These are phyloP conservation scores for Eremothecium cymbalariae DNA, from an alignment of 1,139 yeast genomes.

Conservation along the genomic window DNA sequence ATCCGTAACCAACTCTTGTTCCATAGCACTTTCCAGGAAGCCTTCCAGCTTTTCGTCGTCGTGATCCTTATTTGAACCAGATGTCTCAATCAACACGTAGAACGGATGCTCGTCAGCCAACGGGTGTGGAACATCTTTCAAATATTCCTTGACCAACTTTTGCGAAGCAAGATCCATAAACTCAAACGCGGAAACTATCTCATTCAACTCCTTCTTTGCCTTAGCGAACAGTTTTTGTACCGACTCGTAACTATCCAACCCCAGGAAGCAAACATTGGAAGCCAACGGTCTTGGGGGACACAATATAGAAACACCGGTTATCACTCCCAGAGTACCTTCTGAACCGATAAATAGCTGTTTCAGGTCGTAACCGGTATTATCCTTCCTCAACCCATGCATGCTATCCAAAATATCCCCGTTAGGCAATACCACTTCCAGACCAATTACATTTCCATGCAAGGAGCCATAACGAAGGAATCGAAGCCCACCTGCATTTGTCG, in stretches of 20 bases:
- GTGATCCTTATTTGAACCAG: slow-evolving; percentile 85
- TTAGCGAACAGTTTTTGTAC: slow-evolving; percentile 75
- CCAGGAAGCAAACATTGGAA: slow-evolving; percentile 82
- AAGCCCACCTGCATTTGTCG: slow-evolving; percentile 92
- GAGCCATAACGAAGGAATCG: slow-evolving; percentile 82
- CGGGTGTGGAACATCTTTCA: slow-evolving; percentile 56
- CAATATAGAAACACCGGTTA: slow-evolving; percentile 81
- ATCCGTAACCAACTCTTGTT: slow-evolving; percentile 71
- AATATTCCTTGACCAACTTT: slow-evolving; percentile 48
- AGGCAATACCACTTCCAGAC: slow-evolving; percentile 81
- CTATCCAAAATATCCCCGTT: slow-evolving; percentile 76
- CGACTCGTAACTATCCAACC: slow-evolving; percentile 68
- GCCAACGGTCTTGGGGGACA: slow-evolving; percentile 91
- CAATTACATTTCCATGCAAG: slow-evolving; percentile 83
- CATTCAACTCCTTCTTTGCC: slow-evolving; percentile 73
- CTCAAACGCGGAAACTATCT: slow-evolving; percentile 87
- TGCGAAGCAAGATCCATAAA: slow-evolving; percentile 85
- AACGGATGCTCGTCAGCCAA: slow-evolving; percentile 77
- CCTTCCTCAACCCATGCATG: slow-evolving; percentile 74
- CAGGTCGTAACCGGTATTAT: slow-evolving; percentile 84
- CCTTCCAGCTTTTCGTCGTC: slow-evolving; percentile 70
- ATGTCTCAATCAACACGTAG: slow-evolving; percentile 84
- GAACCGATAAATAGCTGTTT: slow-evolving; percentile 85
- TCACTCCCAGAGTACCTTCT: slow-evolving; percentile 81
- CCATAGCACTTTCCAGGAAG: slow-evolving; percentile 80